These are phyloP conservation scores for Moesziomyces parantarcticus DNA, from an alignment of 1,284 basidiomycete genomes.

Conservation along the genomic window DNA sequence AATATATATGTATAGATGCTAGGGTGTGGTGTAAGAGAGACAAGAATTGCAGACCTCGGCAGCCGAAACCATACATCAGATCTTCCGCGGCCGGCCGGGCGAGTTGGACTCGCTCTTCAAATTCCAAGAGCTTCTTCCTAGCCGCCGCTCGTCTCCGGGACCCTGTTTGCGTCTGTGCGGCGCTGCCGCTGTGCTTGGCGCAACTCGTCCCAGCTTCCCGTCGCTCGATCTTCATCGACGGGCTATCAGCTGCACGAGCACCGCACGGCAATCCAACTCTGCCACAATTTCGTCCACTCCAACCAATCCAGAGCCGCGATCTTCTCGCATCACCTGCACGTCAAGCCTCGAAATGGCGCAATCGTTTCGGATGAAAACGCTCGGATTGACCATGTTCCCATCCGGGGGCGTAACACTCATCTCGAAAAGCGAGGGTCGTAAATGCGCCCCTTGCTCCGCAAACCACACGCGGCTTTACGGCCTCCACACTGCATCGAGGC, in stretches of 20 bases:
- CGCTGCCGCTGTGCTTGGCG: conserved; percentile 1
- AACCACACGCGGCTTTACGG: background rate
- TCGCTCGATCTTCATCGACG: conserved; percentile 11
- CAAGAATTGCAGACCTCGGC: background rate
- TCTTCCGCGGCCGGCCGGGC: background rate
- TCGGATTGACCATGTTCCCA: no score
- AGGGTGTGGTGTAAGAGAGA: background rate
- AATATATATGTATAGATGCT: no score
- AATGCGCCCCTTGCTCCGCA: background rate
- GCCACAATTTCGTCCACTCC: background rate
- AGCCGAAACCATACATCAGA: background rate
- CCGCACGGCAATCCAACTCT: background rate
- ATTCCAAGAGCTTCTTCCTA: background rate
- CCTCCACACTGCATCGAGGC: background rate
- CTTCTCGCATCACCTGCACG: conserved; percentile 4
- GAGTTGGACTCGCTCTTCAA: background rate
- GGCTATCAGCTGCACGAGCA: conserved; percentile 15
- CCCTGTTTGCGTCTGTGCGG: conserved; percentile 19
- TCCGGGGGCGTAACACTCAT: no score
- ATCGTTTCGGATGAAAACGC: conserved; percentile 5
- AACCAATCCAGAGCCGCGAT: conserved; percentile 4
- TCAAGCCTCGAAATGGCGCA: conserved; percentile 7
- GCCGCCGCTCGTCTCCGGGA: background rate
- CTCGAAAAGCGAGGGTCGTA: background rate
- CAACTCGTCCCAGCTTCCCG: no score